Base-by-base conservation (phyloP, 106 monocot genomes). In the Acanthochlamys bracteata region DNA sequence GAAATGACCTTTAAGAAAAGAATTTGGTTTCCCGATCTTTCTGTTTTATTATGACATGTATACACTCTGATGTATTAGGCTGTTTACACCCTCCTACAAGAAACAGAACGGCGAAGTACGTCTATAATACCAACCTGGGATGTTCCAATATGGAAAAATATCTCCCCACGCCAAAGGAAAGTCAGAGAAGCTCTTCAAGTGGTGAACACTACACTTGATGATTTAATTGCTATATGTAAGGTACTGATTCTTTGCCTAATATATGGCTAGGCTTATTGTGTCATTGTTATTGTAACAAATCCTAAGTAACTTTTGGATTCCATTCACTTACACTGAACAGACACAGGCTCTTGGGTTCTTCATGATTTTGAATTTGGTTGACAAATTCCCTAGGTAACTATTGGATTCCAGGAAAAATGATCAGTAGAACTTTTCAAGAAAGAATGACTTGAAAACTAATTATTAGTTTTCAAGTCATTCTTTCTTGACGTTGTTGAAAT, bases 121-220 rank as follows among this genome's bases (percentile, higher is more conserved):
- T 85, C 96, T 60, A 88, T 81, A 20, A 88, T 98, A 81, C 96
- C 91, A 41, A 83, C 82, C 55, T 98, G 96, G 96, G 81, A 98
- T 63, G 91, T 98, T 73, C 96, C 96, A 23, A 81, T 98, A 59
- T 98, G 96, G 96, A 98, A 98, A 77, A 78, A 98, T 70, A 78
- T 98, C 25, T 98, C 96, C 41, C 96, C 96, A 13, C 68, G 85
- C 54, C 96, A 98, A 59, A 88, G 43, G 73, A 98, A 92, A 64
- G 96, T 85, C 45, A 81, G 74, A 24, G 57, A 74, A 75, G 78
- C 96, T 64, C 91, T 98, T 41, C 78, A 76, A 17, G 75, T 98
- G 73, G 69, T 98, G 25, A 91, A 92, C 75, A 61, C 39, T 13
- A 88, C 74, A 15, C 88, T 98, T 40, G 83, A 91, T 75, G 74